phyloP scores from a whole-genome alignment of 2,329 filamentous ascomycete genomes.

The Trichoderma endophyticum region DNA sequence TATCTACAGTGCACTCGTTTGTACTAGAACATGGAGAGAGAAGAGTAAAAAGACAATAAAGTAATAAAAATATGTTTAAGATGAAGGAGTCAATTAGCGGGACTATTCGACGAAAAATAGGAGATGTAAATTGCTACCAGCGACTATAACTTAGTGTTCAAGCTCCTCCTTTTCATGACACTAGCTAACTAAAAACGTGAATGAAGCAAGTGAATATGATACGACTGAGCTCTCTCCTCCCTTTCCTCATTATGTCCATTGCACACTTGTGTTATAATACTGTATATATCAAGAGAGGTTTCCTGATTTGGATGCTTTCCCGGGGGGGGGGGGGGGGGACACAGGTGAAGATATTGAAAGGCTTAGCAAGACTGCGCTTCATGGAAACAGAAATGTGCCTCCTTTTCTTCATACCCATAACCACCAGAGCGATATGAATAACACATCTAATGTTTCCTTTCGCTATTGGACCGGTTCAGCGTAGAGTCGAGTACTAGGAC shows the following conservation, averaged over 20 bases:
- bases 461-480: neutral
- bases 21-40: neutral
- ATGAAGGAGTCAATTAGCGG: neutral
- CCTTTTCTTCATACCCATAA: neutral
- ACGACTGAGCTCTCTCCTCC: neutral
- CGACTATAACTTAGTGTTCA: neutral
- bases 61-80: neutral
- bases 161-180: neutral
- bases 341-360: neutral
- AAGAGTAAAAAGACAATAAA: neutral
- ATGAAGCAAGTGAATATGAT: neutral
- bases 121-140: neutral
- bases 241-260: neutral
- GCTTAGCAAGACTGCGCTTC: neutral
- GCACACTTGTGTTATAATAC: neutral
- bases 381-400: neutral
- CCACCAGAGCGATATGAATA: neutral
- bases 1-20: neutral
- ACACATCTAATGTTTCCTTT: constrained; percentile 1
- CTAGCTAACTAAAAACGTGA: neutral
- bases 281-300: neutral
- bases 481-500: neutral
- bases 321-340: neutral
- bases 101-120: neutral
- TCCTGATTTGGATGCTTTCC: neutral